Conservation (phyloP, 345 rosid species). For the Eucalyptus pumila region DNA sequence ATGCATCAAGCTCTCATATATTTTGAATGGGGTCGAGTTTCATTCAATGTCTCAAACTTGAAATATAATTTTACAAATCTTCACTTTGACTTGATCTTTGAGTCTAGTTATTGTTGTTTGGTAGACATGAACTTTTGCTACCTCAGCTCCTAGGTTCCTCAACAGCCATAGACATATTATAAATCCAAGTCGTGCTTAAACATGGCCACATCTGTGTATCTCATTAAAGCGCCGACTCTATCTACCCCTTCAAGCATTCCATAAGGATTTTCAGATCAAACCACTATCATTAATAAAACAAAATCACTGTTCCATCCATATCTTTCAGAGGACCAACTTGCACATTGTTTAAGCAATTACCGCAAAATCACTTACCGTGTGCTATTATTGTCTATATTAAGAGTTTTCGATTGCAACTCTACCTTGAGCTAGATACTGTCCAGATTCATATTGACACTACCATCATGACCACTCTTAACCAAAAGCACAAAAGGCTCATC, state of each 20-base stretch:
- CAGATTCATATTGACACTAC: neutral
- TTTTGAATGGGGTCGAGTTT: neutral
- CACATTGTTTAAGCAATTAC: neutral
- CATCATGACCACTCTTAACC: neutral
- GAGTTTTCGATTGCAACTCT: neutral
- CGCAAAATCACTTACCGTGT: neutral
- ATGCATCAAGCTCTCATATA: neutral
- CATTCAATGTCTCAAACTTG: neutral
- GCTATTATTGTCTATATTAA: neutral
- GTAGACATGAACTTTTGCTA: neutral
- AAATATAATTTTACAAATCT: neutral
- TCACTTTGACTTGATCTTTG: neutral
- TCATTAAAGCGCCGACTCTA: neutral
- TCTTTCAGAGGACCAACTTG: neutral
- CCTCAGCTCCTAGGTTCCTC: neutral
- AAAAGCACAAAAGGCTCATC: neutral
- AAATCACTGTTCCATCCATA: neutral
- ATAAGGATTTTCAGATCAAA: neutral
- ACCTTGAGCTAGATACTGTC: neutral
- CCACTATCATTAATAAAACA: neutral
- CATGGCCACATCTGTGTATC: neutral
- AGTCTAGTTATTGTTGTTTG: neutral
- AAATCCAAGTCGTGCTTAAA: neutral
- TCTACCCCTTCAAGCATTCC: neutral
- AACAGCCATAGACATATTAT: neutral